Evolutionary conservation across 805 yeast species (phyloP).

Genomic region (Nakazawaea anatomiae): DNA sequence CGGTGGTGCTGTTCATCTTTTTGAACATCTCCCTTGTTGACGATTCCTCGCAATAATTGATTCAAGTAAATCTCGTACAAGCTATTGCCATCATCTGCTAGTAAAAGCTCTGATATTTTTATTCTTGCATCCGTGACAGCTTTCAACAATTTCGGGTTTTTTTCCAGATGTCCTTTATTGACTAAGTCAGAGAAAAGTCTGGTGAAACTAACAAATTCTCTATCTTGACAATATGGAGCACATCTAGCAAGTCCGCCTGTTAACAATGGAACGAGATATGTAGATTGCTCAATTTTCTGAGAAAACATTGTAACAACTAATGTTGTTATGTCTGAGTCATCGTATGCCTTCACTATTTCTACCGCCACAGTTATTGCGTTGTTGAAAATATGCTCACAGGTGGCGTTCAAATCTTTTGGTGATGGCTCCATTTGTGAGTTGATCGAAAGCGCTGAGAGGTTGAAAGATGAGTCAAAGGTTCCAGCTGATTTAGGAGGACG

Average conservation of each 20-base stretch:
- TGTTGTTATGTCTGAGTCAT: slow-evolving; percentile 67
- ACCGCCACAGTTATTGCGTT: slow-evolving; percentile 68
- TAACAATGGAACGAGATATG: slow-evolving; percentile 48
- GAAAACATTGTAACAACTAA: slow-evolving; percentile 76
- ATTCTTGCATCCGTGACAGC: slow-evolving; percentile 47
- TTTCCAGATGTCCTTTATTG: slow-evolving; percentile 36
- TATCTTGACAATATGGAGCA: slow-evolving; percentile 53
- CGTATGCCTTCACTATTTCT: slow-evolving; percentile 58
- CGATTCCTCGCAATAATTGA: slow-evolving; percentile 61
- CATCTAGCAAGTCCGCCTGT: slow-evolving; percentile 58
- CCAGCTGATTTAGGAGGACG: slow-evolving; percentile 16
- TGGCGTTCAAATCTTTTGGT: slow-evolving; percentile 8
- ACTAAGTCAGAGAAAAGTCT: slow-evolving; percentile 50
- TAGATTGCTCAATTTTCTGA: slow-evolving; percentile 58
- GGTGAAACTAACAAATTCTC: slow-evolving; percentile 62
- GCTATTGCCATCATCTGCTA: slow-evolving; percentile 27
- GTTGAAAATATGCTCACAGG: slow-evolving; percentile 33
- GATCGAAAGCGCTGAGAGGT: slow-evolving; percentile 12
- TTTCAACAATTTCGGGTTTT: slow-evolving; percentile 20
- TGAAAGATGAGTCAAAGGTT: slow-evolving; percentile 12
- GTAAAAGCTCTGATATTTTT: slow-evolving; percentile 32
- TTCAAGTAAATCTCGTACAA: slow-evolving; percentile 52
- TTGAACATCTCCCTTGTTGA: slow-evolving; percentile 76
- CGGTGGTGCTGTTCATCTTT: slow-evolving; percentile 66
- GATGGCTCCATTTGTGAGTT: slow-evolving; percentile 1